Conservation (phyloP, 495 filamentous ascomycete species). For the Penicillium mononematosum region DNA sequence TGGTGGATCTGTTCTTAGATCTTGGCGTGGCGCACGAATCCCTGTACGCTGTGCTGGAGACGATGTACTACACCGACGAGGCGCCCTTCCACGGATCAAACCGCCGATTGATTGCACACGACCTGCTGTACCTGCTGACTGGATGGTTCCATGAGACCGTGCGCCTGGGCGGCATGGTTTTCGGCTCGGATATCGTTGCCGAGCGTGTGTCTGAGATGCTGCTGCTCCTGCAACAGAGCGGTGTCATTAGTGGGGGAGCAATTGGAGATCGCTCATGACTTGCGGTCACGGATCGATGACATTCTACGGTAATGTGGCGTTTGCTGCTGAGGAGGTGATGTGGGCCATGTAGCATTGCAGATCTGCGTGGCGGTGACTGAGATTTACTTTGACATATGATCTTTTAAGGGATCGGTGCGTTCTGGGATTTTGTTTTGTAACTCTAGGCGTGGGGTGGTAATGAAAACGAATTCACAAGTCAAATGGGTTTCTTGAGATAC, state of each 20-base stretch:
- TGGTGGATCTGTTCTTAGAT: constrained; percentile 74
- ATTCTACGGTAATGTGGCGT: constrained; percentile 36
- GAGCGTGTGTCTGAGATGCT: constrained; percentile 48
- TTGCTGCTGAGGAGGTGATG: constrained; percentile 1
- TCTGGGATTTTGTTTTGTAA: constrained; percentile 14
- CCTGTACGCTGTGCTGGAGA: constrained; percentile 73
- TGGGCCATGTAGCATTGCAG: background rate
- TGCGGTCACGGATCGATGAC: constrained; percentile 47
- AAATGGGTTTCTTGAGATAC: background rate
- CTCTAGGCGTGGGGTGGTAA: constrained; percentile 17
- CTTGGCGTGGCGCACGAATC: constrained; percentile 73
- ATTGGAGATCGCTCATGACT: constrained; percentile 33
- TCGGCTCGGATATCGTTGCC: constrained; percentile 53
- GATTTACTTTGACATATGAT: constrained; percentile 5
- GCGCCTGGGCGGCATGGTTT: constrained; percentile 51
- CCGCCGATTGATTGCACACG: constrained; percentile 56
- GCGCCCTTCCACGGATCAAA: constrained; percentile 72
- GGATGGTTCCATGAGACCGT: constrained; percentile 63
- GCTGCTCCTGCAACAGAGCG: constrained; percentile 43
- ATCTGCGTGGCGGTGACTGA: constrained; percentile 5
- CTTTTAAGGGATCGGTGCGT: background rate
- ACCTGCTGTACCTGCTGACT: constrained; percentile 61
- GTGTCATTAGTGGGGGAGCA: constrained; percentile 31
- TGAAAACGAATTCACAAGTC: constrained; percentile 13
- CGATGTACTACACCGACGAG: constrained; percentile 79